Evolutionary conservation across 1,284 basidiomycete genomes (phyloP), one percentile per base, ranked within the genome.

Genomic region (Agaricales sp.): DNA sequence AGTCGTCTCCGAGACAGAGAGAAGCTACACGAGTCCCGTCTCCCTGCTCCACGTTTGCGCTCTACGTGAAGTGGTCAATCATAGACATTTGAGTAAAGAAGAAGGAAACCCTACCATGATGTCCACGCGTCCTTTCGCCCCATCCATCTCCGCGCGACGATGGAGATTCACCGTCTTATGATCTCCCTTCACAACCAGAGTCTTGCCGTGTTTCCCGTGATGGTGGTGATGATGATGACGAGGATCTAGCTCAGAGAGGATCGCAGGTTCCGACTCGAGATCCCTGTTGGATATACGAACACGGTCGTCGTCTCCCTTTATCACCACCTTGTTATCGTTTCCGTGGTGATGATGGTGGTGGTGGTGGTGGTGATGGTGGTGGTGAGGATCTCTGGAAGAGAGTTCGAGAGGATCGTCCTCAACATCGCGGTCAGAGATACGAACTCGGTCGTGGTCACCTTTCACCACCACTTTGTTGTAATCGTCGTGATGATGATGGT

Each of bases 291-390:
- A 25, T 39, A 51, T 37, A 44, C 59, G 55, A 16, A 55, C 54
- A 41, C 62, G 55, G 41, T 61, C 57, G 25, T 61, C n/a, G 35
- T 57, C 50, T 12, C 59, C 58, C 14, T 53, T 53, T 16, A 58
- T 55, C 3, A 60, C 51, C 2, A 57, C 50, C 20, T 43, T 18
- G 16, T 20, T n/a, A 41, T 41, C 30, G 30, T 35, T n/a, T n/a
- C 30, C 8, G 30, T 35, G 30, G n/a, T 35, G 30, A 35, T 35
- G 30, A n/a, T 35, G 30, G 30, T 35, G 30, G 30, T n/a, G 11
- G 43, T 52, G 45, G 23, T 58, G 58, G 16, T 48, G 23, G 45
- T 57, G 54, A 24, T 56, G 4, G 16, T 20, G 39, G 18, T 18
- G 6, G 16, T 20, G 6, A 41, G 39, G 39, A n/a, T 6, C 6